A percentile compares a stretch with the other conserved stretches of the same genome.
Conservation (phyloP, 352 stramenopile species). For the Phytophthora pistaciae region DNA sequence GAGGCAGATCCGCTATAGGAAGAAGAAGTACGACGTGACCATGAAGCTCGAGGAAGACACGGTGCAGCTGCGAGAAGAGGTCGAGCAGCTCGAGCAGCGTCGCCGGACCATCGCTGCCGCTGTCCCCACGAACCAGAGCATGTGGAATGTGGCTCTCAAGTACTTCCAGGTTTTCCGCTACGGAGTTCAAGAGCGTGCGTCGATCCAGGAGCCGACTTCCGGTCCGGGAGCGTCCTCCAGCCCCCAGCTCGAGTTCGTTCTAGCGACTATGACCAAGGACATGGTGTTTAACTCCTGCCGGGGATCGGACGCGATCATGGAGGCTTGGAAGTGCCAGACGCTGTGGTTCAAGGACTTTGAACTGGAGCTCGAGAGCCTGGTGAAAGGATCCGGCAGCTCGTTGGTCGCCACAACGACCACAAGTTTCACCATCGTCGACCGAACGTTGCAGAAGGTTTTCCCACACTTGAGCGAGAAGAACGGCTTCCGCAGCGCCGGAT, state of each 20-base stretch:
- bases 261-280: slow-evolving; percentile 6
- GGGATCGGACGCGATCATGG: slow-evolving; percentile 1
- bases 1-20: slow-evolving; percentile 15
- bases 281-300: neutral
- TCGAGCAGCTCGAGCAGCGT: slow-evolving; percentile 3
- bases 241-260: slow-evolving; percentile 2
- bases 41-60: slow-evolving; percentile 9
- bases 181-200: neutral
- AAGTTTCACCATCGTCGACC: slow-evolving; percentile 11
- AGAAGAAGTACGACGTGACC: slow-evolving; percentile 5
- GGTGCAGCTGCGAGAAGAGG: neutral
- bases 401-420: slow-evolving; percentile 11
- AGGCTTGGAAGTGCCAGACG: slow-evolving; percentile 1
- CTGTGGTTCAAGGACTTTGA: slow-evolving; percentile 6
- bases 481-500: neutral
- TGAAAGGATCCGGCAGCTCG: neutral
- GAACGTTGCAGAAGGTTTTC: slow-evolving; percentile 8
- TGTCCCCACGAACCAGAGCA: neutral
- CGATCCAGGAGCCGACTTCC: neutral
- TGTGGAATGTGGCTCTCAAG: slow-evolving; percentile 7
- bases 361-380: slow-evolving; percentile 4
- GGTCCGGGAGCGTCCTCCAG: neutral
- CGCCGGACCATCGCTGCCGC: neutral
- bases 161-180: slow-evolving; percentile 18
- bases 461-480: neutral